phyloP scores from a whole-genome alignment of 495 filamentous ascomycete genomes.

The Penicillium macrosclerotiorum region DNA sequence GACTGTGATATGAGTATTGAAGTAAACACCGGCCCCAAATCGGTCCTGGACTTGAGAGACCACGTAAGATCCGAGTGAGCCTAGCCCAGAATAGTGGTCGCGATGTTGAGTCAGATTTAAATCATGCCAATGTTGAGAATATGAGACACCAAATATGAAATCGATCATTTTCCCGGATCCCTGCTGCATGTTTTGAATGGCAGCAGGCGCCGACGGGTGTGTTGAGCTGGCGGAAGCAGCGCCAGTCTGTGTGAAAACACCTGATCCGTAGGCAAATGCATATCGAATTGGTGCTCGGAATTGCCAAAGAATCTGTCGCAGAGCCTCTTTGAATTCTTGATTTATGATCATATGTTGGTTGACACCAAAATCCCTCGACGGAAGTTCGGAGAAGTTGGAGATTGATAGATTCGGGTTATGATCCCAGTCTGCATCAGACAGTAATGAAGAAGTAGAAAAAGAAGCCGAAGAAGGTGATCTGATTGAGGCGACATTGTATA shows the following conservation, averaged over 20 bases:
- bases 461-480: slow-evolving; percentile 23
- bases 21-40: slow-evolving; percentile 92
- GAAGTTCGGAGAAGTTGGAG: slow-evolving; percentile 79
- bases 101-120: slow-evolving; percentile 85
- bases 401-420: slow-evolving; percentile 73
- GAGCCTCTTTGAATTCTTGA: slow-evolving; percentile 85
- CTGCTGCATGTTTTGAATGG: slow-evolving; percentile 76
- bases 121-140: slow-evolving; percentile 95
- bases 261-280: slow-evolving; percentile 95
- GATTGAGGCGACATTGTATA: slow-evolving; percentile 14
- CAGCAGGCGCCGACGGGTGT: slow-evolving; percentile 74
- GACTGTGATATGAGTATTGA: slow-evolving; percentile 93
- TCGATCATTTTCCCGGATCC: slow-evolving; percentile 95
- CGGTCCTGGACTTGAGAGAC: slow-evolving; percentile 82
- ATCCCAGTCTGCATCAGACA: slow-evolving; percentile 65
- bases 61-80: slow-evolving; percentile 78
- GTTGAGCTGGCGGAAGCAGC: slow-evolving; percentile 44
- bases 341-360: slow-evolving; percentile 96
- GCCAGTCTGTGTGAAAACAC: slow-evolving; percentile 83
- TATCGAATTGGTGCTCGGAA: slow-evolving; percentile 93
- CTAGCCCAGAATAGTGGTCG: slow-evolving; percentile 86
- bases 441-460: slow-evolving; percentile 38
- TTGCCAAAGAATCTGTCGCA: slow-evolving; percentile 86
- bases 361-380: slow-evolving; percentile 83
- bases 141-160: slow-evolving; percentile 93